Base-by-base conservation (phyloP, 176 grass and related monocot species). In the Dendrocalamus sinicus region DNA sequence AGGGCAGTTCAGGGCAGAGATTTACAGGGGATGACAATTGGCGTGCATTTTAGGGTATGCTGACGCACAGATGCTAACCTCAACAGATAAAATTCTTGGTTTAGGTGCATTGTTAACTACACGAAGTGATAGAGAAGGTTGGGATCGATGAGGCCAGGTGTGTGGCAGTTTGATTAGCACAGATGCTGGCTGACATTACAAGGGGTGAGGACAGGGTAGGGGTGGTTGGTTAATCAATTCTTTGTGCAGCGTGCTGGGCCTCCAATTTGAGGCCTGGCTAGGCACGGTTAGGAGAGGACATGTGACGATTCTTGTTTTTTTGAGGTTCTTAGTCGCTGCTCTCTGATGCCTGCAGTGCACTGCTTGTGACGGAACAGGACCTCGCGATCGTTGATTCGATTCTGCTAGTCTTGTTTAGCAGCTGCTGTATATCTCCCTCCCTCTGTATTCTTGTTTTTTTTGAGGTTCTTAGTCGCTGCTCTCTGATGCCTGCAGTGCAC, bases 211-310 rank as follows among this genome's bases (percentile, higher is more conserved):
- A 54, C 58, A 64, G 13, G 63, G 16, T 81, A 81, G 78, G 63
- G 79, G 20, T 81, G 78, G 64, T 66, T 91, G 77, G 87, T 72
- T 86, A 89, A 89, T 86, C 84, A 32, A 89, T 89, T 92, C 75
- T 86, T 86, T 92, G 87, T 92, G 83, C 86, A 74, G 30, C 73
- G 69, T 43, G 41, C 41, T 8, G 59, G 60, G 85, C 87, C 87
- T 89, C 83, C 83, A 89, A 89, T 92, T 92, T 84, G 86, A 92
- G 84, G 81, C 84, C 54, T 13, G 30, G 60, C 47, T 67, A 62
- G 73, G 82, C 81, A 73, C 46, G 62, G 71, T 81, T 91, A 89
- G 81, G 77, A 80, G 69, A 53, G 0, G 43, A 9, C 46, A 12
- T 61, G n/a, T 26, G n/a, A 61, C 48, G 77, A 73, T 71, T 93